These are phyloP conservation scores for Eucalyptus cladocalyx DNA, from an alignment of 345 rosid genomes.

Conservation along the genomic window DNA sequence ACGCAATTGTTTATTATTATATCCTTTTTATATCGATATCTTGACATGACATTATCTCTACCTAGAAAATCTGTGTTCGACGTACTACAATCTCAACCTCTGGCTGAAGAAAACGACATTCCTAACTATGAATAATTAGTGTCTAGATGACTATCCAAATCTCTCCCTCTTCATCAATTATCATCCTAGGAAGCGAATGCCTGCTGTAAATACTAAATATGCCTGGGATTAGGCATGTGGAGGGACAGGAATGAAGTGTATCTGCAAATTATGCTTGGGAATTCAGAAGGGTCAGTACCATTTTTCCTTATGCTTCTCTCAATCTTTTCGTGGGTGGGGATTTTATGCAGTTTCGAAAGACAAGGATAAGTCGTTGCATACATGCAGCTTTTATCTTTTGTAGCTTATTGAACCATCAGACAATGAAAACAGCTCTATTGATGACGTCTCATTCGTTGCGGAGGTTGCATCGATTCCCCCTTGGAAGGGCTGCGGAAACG, in stretches of 20 bases:
- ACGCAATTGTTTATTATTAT: fast-evolving
- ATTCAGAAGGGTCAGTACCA: neutral
- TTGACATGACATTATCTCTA: neutral
- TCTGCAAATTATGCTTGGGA: neutral
- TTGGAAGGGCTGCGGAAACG: neutral
- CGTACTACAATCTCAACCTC: neutral
- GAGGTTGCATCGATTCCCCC: neutral
- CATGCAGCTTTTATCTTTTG: too few species aligned
- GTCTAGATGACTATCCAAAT: neutral
- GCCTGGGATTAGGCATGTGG: neutral
- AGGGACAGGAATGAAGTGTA: neutral
- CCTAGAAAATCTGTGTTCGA: fast-evolving
- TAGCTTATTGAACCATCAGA: too few species aligned
- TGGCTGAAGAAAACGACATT: neutral
- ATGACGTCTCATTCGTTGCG: neutral
- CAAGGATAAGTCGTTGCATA: too few species aligned
- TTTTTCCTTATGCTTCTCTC: neutral
- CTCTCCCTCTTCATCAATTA: neutral
- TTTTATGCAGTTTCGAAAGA: too few species aligned
- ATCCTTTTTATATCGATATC: neutral
- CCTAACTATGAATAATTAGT: neutral
- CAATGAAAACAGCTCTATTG: neutral
- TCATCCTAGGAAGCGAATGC: neutral
- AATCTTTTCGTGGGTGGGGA: too few species aligned
- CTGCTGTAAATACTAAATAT: neutral